These are phyloP conservation scores for Eimeria falciformis DNA, from an alignment of 169 alveolate species.

Conservation along the genomic window DNA sequence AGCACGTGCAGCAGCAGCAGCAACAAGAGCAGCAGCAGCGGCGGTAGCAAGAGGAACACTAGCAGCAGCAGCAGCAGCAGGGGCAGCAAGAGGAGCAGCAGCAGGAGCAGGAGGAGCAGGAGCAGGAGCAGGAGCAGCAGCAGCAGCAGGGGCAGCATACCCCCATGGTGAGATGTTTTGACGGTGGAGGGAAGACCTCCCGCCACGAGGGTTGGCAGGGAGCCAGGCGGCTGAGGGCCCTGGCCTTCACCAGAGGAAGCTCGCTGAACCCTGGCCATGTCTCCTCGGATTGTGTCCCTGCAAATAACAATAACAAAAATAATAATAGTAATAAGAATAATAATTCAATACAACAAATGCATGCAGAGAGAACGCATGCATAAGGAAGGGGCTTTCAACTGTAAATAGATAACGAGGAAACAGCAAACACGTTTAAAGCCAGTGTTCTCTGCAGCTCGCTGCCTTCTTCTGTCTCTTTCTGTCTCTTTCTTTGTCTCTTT, in stretches of 20 bases:
- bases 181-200: conserved; percentile 68
- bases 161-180: conserved; percentile 30
- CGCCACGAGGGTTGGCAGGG: conserved; percentile 67
- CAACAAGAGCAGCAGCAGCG: background rate
- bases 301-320: no score
- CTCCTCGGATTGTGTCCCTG: conserved; percentile 68
- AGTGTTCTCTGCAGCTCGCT: no score
- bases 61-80: background rate
- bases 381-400: no score
- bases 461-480: no score
- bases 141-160: background rate
- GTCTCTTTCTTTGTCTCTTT: no score
- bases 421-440: no score
- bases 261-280: conserved; percentile 65
- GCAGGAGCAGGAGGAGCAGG: background rate
- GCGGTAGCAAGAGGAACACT: background rate
- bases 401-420: no score
- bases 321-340: no score
- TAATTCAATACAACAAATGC: no score
- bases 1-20: background rate
- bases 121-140: conserved; percentile 1
- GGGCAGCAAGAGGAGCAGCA: no score
- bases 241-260: conserved; percentile 56
- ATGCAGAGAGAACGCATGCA: no score
- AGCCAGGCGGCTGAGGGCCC: conserved; percentile 37